Percentiles rank a stretch among this genome's conserved stretches.
Evolutionary conservation across 768 basidiomycete genomes (phyloP).

Genomic region (Boletus pseudo-olivaceus): DNA sequence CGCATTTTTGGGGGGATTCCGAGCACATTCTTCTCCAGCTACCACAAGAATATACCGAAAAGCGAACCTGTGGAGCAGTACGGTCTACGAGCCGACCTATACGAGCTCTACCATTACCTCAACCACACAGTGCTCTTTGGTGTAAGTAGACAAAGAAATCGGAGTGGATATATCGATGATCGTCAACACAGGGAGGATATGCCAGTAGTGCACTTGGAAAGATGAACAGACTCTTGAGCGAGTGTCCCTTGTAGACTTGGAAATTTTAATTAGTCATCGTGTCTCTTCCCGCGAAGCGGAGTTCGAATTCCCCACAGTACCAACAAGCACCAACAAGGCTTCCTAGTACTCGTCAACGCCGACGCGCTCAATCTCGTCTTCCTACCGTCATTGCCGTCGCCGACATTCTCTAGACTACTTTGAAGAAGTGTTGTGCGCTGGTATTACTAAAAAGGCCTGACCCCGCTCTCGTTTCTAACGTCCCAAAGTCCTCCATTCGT

Average conservation of each 20-base stretch:
- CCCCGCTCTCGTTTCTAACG: neutral
- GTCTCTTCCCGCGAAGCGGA: constrained; percentile 4
- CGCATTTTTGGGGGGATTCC: constrained; percentile 79
- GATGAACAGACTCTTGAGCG: constrained; percentile 40
- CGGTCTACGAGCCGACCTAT: constrained; percentile 59
- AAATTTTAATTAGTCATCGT: constrained; percentile 14
- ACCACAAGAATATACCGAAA: constrained; percentile 61
- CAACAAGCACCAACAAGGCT: constrained; percentile 30
- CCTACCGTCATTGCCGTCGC: constrained; percentile 7
- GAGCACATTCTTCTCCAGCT: constrained; percentile 55
- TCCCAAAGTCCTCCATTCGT: neutral
- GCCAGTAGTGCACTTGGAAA: constrained; percentile 51
- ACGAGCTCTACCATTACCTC: constrained; percentile 77
- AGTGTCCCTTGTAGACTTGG: constrained; percentile 21
- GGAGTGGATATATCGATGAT: neutral
- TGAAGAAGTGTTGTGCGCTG: neutral
- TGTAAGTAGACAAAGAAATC: constrained; percentile 39
- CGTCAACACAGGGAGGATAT: constrained; percentile 43
- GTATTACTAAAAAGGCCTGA: neutral
- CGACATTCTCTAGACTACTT: neutral
- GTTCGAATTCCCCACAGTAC: constrained; percentile 3
- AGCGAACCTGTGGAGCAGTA: constrained; percentile 65
- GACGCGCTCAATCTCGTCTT: constrained; percentile 17
- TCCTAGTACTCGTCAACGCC: constrained; percentile 19
- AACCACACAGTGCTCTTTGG: constrained; percentile 81